These are phyloP conservation scores for Aspergillus costaricaensis DNA, from an alignment of 2,329 filamentous ascomycete genomes.

Conservation along the genomic window DNA sequence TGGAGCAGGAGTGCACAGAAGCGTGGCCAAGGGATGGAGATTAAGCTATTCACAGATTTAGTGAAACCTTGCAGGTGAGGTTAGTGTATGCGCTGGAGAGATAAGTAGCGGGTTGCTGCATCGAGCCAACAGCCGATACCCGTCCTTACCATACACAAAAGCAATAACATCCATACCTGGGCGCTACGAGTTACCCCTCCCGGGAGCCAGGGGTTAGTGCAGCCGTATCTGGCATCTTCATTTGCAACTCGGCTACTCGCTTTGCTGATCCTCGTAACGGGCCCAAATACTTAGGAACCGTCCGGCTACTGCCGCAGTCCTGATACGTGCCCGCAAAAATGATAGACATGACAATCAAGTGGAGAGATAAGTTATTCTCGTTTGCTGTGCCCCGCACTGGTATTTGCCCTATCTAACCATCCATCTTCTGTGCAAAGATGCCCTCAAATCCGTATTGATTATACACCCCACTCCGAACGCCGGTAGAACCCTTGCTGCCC, in stretches of 20 bases:
- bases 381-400: not conserved
- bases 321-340: not conserved
- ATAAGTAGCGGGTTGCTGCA: not conserved
- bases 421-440: not conserved
- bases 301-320: not conserved
- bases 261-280: not conserved
- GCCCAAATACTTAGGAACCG: not conserved
- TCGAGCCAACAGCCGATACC: not conserved
- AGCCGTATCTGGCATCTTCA: not conserved
- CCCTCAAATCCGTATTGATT: slow-evolving; percentile 2
- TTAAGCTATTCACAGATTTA: not conserved
- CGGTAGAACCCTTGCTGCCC: slow-evolving; percentile 2
- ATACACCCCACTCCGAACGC: slow-evolving; percentile 1
- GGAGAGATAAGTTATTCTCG: not conserved
- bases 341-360: not conserved
- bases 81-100: slow-evolving; percentile 1
- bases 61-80: not conserved
- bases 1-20: not conserved
- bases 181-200: not conserved
- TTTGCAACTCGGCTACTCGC: not conserved
- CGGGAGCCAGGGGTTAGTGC: not conserved
- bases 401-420: not conserved
- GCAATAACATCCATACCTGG: not conserved
- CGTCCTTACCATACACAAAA: not conserved
- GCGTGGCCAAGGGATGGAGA: not conserved